Percentiles rank a stretch among this genome's conserved stretches.
These are phyloP conservation scores for Pyrrhoderma noxium DNA, from an alignment of 1,284 basidiomycete species.

Conservation along the genomic window DNA sequence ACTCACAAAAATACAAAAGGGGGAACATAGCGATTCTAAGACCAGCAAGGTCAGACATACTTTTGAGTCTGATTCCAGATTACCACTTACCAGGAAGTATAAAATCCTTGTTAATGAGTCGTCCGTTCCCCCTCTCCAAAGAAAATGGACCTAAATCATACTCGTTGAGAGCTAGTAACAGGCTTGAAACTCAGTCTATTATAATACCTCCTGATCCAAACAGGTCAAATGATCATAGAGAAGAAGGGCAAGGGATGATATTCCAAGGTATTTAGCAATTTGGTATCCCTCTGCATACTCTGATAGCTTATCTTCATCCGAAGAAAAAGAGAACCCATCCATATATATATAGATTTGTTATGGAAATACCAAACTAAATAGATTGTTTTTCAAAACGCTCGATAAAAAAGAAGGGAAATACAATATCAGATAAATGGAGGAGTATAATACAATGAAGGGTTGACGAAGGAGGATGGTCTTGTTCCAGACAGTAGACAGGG, in stretches of 20 bases:
- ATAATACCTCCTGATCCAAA: slow-evolving; percentile 15
- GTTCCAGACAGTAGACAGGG: no score
- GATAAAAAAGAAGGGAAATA: no score
- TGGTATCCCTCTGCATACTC: slow-evolving; percentile 2
- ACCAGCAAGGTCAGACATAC: not conserved
- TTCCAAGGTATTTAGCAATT: slow-evolving; percentile 6
- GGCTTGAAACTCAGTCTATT: not conserved
- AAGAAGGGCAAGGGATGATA: slow-evolving; percentile 14
- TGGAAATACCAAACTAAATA: no score
- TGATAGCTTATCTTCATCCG: not conserved
- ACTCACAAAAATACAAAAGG: slow-evolving; percentile 15
- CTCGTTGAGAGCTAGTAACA: not conserved
- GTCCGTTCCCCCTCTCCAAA: slow-evolving; percentile 11
- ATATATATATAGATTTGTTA: no score
- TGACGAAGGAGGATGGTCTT: no score
- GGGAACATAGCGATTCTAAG: slow-evolving; percentile 18
- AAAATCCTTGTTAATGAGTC: slow-evolving; percentile 12
- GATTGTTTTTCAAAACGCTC: no score
- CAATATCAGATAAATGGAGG: no score
- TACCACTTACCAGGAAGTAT: slow-evolving; percentile 15
- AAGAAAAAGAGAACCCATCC: no score
- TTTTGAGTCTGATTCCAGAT: not conserved
- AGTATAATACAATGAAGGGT: no score
- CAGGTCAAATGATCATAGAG: slow-evolving; percentile 16
- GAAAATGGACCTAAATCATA: slow-evolving; percentile 10